Percentiles rank a stretch among this genome's conserved stretches.
Evolutionary conservation across 768 basidiomycete species (phyloP).

Genomic region (Psilocybe cubensis): DNA sequence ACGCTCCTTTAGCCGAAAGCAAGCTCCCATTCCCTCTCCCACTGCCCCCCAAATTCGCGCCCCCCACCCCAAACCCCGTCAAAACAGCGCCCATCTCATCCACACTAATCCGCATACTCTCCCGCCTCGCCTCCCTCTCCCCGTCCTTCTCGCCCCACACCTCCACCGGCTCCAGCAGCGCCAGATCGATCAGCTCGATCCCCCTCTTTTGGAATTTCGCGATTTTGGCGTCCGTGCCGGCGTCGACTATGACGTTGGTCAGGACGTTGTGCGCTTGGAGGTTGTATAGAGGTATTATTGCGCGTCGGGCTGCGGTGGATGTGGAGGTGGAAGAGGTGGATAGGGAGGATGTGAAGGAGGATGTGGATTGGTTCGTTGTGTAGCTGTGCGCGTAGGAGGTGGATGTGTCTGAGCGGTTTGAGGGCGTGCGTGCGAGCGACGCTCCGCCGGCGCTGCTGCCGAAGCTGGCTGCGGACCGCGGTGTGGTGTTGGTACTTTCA

Average conservation of each 20-base stretch:
- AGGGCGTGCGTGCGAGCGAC: conserved; percentile 49
- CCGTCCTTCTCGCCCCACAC: conserved; percentile 54
- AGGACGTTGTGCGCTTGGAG: conserved; percentile 87
- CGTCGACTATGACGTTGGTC: conserved; percentile 85
- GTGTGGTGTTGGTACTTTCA: conserved; percentile 20
- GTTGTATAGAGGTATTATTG: conserved; percentile 85
- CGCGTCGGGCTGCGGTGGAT: conserved; percentile 30
- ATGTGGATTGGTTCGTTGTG: conserved; percentile 41
- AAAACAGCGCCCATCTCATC: conserved; percentile 31
- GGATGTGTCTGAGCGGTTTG: conserved; percentile 61
- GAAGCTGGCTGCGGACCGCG: conserved; percentile 31
- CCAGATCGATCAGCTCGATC: conserved; percentile 78
- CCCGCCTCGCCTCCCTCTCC: conserved; percentile 26
- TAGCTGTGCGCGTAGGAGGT: conserved; percentile 34
- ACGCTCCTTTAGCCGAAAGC: not conserved
- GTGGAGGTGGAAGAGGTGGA: conserved; percentile 27
- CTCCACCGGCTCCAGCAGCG: conserved; percentile 80
- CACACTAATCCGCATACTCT: conserved; percentile 33
- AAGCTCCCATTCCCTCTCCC: not conserved
- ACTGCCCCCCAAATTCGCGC: conserved; percentile 4
- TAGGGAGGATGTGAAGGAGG: conserved; percentile 40
- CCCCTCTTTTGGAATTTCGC: conserved; percentile 76
- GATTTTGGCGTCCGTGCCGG: conserved; percentile 86
- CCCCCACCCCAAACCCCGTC: conserved; percentile 5
- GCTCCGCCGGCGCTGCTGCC: conserved; percentile 40